These are phyloP conservation scores for Apiotrichum porosum DNA, from an alignment of 1,284 basidiomycete genomes.

Conservation along the genomic window DNA sequence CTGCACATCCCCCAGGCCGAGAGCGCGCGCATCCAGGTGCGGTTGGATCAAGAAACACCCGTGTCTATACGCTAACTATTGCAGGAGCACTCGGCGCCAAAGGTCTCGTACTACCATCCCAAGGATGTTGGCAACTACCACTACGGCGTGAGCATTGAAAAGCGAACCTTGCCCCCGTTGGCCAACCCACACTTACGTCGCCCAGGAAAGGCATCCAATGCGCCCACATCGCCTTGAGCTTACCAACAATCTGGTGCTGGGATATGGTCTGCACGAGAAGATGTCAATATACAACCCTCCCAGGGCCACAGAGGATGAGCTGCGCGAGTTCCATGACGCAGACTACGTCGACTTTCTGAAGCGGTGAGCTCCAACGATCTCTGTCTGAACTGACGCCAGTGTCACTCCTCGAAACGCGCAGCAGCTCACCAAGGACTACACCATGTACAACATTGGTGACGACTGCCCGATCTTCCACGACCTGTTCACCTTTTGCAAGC, in stretches of 20 bases:
- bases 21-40: conserved; percentile 37
- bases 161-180: conserved; percentile 3
- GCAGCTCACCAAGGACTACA: conserved; percentile 64
- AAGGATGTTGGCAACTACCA: conserved; percentile 92
- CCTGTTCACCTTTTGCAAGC: conserved; percentile 84
- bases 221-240: conserved; percentile 91
- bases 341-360: conserved; percentile 95
- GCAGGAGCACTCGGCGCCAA: conserved; percentile 75
- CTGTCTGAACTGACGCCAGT: conserved; percentile 12
- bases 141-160: conserved; percentile 66
- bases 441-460: conserved; percentile 82
- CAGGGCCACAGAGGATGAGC: conserved; percentile 80
- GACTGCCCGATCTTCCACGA: conserved; percentile 92
- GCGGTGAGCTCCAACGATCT: conserved; percentile 55
- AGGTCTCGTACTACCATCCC: conserved; percentile 94
- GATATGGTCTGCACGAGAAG: conserved; percentile 92
- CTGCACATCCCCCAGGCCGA: conserved; percentile 41
- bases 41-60: conserved; percentile 7
- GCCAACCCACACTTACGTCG: conserved; percentile 2
- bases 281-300: conserved; percentile 92
- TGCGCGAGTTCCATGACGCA: conserved; percentile 81
- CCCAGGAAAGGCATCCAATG: conserved; percentile 94
- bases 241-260: conserved; percentile 91
- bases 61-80: conserved; percentile 4
- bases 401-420: conserved; percentile 41